Evolutionary conservation across 257 asterid species (phyloP), one percentile per base, ranked within the genome.

Genomic region (Gentiana dahurica): DNA sequence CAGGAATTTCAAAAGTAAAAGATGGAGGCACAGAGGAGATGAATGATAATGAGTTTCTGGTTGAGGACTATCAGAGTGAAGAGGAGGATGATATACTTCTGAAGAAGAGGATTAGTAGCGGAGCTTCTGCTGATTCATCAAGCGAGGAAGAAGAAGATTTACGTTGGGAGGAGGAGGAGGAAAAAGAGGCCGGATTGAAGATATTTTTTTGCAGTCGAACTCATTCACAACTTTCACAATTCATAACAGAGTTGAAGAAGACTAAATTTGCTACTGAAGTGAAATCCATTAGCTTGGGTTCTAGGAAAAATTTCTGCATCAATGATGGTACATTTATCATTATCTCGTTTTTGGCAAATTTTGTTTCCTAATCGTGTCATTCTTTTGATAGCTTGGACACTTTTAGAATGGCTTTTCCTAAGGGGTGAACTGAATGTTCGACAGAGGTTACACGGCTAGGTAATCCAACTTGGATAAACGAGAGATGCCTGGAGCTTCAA

Each of bases 221-320:
- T 1, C 98, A 91, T 73, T 87, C 98, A 8, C 98, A 91, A 82
- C 98, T 91, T 74, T 83, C 94, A 1, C 98, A 91, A 79, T 91
- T 91, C 57, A 67, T 91, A 82, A 87, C 83, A 64, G 98, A 91
- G 85, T 78, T 91, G 71, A 85, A 75, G 76, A 91, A 88, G 80
- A 87, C 97, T 55, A 74, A 59, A 60, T 88, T 92, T 68, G 82
- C 81, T 4, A 76, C 68, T 56, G 94, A 92, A 63, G 55, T 92
- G 74, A 83, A 77, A 67, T 89, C 77, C 66, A 88, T 85, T 39
- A 79, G 88, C 77, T 78, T 92, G 86, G 98, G 94, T 48, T 92
- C 98, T 48, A 72, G 98, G 81, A 92, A 92, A 77, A 92, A 73
- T 60, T 71, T 81, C 59, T 92, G 98, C 78, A 83, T 88, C 68